Conservation (phyloP, 1,139 yeast species). For the Blastobotrys illinoisensis region DNA sequence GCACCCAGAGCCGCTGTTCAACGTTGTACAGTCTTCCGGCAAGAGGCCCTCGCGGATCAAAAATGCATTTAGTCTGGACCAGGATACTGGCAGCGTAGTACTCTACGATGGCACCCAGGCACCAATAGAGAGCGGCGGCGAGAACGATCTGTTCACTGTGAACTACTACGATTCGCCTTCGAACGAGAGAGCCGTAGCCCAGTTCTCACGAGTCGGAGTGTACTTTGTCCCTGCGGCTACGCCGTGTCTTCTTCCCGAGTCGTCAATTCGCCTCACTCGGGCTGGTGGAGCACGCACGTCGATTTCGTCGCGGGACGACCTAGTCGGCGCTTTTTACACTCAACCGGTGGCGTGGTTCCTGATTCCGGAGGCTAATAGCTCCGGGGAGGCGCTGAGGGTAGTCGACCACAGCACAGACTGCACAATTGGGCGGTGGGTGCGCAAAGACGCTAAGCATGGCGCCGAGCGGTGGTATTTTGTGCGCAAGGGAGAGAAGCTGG, state of each 20-base stretch:
- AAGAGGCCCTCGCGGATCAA: slow-evolving; percentile 5
- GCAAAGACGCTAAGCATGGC: slow-evolving; percentile 7
- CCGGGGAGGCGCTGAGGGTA: slow-evolving; percentile 9
- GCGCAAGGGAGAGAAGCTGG: slow-evolving; percentile 11
- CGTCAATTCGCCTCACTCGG: slow-evolving; percentile 6
- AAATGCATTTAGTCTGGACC: slow-evolving; percentile 2
- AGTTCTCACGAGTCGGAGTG: slow-evolving; percentile 7
- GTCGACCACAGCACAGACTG: slow-evolving; percentile 16
- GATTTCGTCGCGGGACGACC: background rate
- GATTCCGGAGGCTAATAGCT: slow-evolving; percentile 6
- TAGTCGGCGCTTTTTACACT: slow-evolving; percentile 8
- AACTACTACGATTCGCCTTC: slow-evolving; percentile 7
- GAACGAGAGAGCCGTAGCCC: slow-evolving; percentile 4
- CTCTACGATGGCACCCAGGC: slow-evolving; percentile 12
- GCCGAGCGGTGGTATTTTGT: slow-evolving; percentile 14
- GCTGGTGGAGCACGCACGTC: background rate
- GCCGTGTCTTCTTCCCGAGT: slow-evolving; percentile 9
- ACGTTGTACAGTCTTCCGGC: slow-evolving; percentile 11
- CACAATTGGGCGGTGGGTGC: slow-evolving; percentile 16
- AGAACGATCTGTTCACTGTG: slow-evolving; percentile 3
- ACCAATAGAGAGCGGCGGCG: slow-evolving; percentile 3
- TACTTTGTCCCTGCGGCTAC: slow-evolving; percentile 8
- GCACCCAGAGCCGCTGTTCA: slow-evolving; percentile 21
- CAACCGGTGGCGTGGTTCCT: slow-evolving; percentile 17
- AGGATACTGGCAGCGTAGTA: background rate